phyloP scores from a whole-genome alignment of 352 stramenopile species.

The Phytophthora melonis region DNA sequence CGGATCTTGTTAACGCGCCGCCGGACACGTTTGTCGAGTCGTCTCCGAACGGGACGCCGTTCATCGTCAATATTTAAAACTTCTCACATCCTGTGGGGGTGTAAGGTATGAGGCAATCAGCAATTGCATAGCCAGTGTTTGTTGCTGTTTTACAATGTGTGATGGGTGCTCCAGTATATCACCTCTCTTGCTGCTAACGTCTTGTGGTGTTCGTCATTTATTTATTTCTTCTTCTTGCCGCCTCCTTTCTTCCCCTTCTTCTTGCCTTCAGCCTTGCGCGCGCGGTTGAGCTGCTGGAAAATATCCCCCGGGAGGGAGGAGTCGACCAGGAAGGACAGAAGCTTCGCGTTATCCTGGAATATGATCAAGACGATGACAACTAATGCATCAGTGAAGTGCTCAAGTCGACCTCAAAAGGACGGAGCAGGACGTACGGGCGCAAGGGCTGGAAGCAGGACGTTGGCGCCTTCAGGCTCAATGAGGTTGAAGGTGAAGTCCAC shows the following conservation, averaged over 20 bases:
- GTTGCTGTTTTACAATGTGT: slow-evolving; percentile 38
- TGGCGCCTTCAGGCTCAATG: slow-evolving; percentile 73
- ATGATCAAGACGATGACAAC: not conserved
- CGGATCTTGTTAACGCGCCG: slow-evolving; percentile 40
- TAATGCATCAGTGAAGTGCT: too few relatives aligned
- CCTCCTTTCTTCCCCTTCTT: slow-evolving; percentile 85
- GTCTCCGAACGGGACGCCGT: slow-evolving; percentile 60
- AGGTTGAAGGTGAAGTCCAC: slow-evolving; percentile 85
- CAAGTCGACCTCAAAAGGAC: not conserved
- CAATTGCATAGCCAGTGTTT: slow-evolving; percentile 28
- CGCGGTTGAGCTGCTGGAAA: slow-evolving; percentile 78
- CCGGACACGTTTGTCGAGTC: slow-evolving; percentile 52
- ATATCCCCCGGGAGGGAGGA: slow-evolving; percentile 73
- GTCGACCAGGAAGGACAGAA: slow-evolving; percentile 82
- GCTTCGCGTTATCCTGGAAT: slow-evolving; percentile 62
- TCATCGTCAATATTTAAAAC: slow-evolving; percentile 71
- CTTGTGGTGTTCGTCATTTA: not conserved
- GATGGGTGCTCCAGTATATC: slow-evolving; percentile 24
- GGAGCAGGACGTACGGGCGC: slow-evolving; percentile 40
- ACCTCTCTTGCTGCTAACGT: slow-evolving; percentile 12
- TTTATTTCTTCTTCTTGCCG: slow-evolving; percentile 65
- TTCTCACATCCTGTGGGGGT: slow-evolving; percentile 22
- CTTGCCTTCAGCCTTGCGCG: slow-evolving; percentile 74
- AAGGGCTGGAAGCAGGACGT: slow-evolving; percentile 67
- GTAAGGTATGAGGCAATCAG: slow-evolving; percentile 35